phyloP scores from a whole-genome alignment of 2,329 filamentous ascomycete genomes.

The Phaeoacremonium minimum region DNA sequence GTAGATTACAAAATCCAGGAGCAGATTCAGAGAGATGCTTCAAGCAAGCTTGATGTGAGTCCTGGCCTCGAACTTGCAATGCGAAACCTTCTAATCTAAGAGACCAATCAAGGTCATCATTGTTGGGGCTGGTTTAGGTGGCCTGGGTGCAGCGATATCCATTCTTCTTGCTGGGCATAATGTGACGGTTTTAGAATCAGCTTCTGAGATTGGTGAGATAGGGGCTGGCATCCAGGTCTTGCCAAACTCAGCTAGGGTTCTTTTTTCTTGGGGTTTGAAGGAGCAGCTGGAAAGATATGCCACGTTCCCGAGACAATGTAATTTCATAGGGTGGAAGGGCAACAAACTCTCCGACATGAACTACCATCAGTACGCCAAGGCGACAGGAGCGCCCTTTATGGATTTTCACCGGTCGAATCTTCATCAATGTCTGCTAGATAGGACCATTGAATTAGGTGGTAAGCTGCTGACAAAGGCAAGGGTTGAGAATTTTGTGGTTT shows the following conservation, averaged over 20 bases:
- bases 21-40: constrained; percentile 5
- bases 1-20: constrained; percentile 3
- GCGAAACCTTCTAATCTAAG: neutral
- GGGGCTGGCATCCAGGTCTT: constrained; percentile 48
- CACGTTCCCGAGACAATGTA: constrained; percentile 35
- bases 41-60: constrained; percentile 6
- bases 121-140: constrained; percentile 52
- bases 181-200: constrained; percentile 42
- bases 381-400: constrained; percentile 38
- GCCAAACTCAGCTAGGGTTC: constrained; percentile 39
- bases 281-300: constrained; percentile 29
- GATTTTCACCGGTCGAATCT: constrained; percentile 52
- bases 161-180: constrained; percentile 38
- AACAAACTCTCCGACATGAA: constrained; percentile 41
- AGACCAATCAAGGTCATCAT: constrained; percentile 33
- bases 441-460: constrained; percentile 42
- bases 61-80: neutral
- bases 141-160: constrained; percentile 44
- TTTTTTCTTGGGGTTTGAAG: constrained; percentile 44
- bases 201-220: constrained; percentile 39
- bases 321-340: constrained; percentile 50
- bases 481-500: constrained; percentile 34
- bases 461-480: constrained; percentile 36
- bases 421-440: constrained; percentile 39
- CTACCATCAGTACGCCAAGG: constrained; percentile 32